Conservation (phyloP, 78 protist genomes). For the Monosiga brevicollis region DNA sequence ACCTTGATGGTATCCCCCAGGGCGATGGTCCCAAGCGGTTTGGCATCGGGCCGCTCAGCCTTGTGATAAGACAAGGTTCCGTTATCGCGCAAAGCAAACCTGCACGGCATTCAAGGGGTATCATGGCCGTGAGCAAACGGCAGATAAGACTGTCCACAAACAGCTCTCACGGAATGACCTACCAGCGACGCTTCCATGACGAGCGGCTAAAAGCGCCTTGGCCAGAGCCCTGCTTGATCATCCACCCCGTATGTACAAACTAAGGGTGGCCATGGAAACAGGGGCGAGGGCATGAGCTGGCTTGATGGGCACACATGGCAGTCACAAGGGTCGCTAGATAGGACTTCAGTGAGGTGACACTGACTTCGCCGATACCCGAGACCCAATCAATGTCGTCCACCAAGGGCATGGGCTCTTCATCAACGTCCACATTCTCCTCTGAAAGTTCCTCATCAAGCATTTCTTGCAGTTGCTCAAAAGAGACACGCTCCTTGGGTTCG, state of each 20-base stretch:
- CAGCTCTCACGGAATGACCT: background rate
- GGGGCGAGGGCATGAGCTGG: too few relatives aligned
- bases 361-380: background rate
- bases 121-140: background rate
- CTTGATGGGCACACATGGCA: too few relatives aligned
- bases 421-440: background rate
- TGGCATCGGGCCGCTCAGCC: background rate
- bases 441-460: background rate
- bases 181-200: background rate
- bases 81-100: background rate
- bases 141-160: background rate
- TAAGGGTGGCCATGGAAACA: too few relatives aligned
- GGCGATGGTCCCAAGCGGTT: background rate
- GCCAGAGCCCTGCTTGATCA: background rate
- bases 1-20: background rate
- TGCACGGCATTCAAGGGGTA: background rate
- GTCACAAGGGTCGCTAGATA: too few relatives aligned
- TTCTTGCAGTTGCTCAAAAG: background rate
- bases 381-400: background rate
- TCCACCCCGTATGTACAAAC: background rate
- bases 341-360: too few relatives aligned
- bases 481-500: too few relatives aligned
- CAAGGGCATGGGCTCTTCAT: background rate
- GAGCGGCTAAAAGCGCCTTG: background rate
- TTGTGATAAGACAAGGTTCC: background rate